Conservation (phyloP, 768 basidiomycete genomes). For the Russula olivacea region DNA sequence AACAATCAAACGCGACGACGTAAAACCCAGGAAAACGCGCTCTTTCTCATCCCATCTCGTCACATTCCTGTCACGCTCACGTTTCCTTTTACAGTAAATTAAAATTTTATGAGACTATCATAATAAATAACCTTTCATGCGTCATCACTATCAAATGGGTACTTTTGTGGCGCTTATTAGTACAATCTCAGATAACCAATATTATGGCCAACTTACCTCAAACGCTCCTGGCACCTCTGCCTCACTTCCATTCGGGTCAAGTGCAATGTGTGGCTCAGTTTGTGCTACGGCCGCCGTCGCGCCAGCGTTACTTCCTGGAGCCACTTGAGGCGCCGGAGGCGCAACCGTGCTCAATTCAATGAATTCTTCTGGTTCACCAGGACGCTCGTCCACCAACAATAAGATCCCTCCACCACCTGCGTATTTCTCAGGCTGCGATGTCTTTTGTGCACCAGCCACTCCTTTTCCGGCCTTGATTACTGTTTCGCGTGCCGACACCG, state of each 20-base stretch:
- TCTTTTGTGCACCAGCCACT: slow-evolving; percentile 25
- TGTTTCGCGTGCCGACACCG: slow-evolving; percentile 47
- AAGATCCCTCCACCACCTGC: slow-evolving; percentile 85
- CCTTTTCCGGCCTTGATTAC: slow-evolving; percentile 27
- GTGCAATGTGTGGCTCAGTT: slow-evolving; percentile 45
- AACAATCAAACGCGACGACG: slow-evolving; percentile 8
- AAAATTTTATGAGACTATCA: not conserved
- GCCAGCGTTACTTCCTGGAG: slow-evolving; percentile 32
- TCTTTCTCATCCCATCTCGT: slow-evolving; percentile 7
- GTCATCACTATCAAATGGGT: slow-evolving; percentile 71
- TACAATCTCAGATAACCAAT: slow-evolving; percentile 1
- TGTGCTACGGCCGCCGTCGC: slow-evolving; percentile 29
- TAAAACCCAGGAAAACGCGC: slow-evolving; percentile 14
- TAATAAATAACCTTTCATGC: slow-evolving; percentile 4
- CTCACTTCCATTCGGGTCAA: slow-evolving; percentile 68
- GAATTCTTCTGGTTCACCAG: slow-evolving; percentile 67
- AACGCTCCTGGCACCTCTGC: slow-evolving; percentile 73
- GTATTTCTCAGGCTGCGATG: slow-evolving; percentile 49
- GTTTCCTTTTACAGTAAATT: not conserved
- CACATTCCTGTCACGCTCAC: slow-evolving; percentile 18
- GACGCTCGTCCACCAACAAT: slow-evolving; percentile 67
- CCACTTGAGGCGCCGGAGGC: slow-evolving; percentile 24
- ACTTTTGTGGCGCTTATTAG: slow-evolving; percentile 42
- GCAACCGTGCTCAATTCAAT: slow-evolving; percentile 49
- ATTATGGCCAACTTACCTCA: slow-evolving; percentile 52